Percentiles rank a stretch among this genome's conserved stretches.
phyloP scores from a whole-genome alignment of 345 rosid genomes.

The Boechera stricta region DNA sequence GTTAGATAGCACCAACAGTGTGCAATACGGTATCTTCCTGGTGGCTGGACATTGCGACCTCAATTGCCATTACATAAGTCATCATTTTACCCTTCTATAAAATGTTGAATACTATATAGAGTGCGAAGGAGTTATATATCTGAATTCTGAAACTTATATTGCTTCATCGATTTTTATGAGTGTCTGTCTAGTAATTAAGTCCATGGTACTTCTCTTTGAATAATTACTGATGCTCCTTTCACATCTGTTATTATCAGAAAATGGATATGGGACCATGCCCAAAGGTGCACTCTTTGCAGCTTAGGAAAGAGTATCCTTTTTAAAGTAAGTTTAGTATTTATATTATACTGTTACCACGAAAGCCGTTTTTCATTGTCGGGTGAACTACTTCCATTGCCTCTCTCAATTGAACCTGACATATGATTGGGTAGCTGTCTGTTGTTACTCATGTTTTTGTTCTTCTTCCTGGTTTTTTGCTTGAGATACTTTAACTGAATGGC shows the following conservation, averaged over 20 bases:
- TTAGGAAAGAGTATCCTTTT: slow-evolving; percentile 89
- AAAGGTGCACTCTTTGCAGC: slow-evolving; percentile 89
- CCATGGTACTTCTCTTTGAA: not conserved
- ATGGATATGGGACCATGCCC: slow-evolving; percentile 99
- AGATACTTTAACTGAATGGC: not conserved
- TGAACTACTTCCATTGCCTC: slow-evolving; percentile 1
- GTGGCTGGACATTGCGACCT: not conserved
- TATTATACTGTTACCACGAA: slow-evolving; percentile 3
- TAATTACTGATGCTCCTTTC: slow-evolving; percentile 4
- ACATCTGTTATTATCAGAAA: slow-evolving; percentile 58
- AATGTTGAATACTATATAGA: not conserved
- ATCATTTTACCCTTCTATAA: not conserved
- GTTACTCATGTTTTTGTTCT: not conserved
- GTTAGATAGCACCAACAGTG: not conserved
- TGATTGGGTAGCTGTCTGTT: not conserved
- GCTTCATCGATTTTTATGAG: not conserved
- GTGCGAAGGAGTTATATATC: not conserved
- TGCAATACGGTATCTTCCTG: not conserved
- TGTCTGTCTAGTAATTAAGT: not conserved
- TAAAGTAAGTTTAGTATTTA: not conserved
- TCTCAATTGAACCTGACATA: not conserved
- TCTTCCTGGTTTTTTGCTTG: not conserved
- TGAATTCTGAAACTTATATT: not conserved
- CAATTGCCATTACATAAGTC: not conserved
- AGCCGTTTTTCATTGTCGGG: not conserved